Base-by-base conservation (phyloP, 1,284 basidiomycete genomes). In the Rhodotorula sp. region DNA sequence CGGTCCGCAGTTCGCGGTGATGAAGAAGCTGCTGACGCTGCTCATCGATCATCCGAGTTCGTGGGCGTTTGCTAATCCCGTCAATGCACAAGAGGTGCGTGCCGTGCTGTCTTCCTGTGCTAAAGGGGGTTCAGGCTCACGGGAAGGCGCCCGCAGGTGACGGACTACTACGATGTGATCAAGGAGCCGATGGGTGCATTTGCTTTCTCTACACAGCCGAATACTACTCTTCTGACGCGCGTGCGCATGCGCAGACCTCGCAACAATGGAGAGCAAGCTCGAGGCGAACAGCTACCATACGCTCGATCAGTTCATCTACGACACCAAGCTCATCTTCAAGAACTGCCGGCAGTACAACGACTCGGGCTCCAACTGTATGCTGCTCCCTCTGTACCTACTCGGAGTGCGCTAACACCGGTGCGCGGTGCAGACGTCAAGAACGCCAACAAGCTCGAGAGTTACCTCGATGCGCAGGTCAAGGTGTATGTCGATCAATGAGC, bases 261-360 rank as follows among this genome's bases (percentile, higher is more conserved):
- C 85, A 65, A 97, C 92, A 3, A 97, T 99, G 89, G 91, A 94
- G 80, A 87, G 90, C 81, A 98, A 95, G 81, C 87, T 99, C 39
- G 91, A 95, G 70, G 90, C 87, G 61, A 86, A 85, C 73, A 82
- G 84, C 72, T 99, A 98, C 81, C 82, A 86, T 48, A 87, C 86
- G 34, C 84, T 97, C 53, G 90, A 93, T 67, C 85, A 86, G 57
- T 94, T 98, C 80, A 81, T 91, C 13, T 86, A 86, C 29, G 96
- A 99, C 80, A 89, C 90, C 5, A 87, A 89, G 76, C 84, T 94
- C 64, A 88, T 99, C 67, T 94, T 95, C 80, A 88, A 92, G 79
- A 99, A 99, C 79, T 98, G 95, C 82, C 86, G 90, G 68, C 81
- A 86, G 64, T 99, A 97, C 83, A 99, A 99, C 80, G 89, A 90